Evolutionary conservation across 192 early-diverging fungal species (phyloP).

Genomic region (Coemansia sp.): DNA sequence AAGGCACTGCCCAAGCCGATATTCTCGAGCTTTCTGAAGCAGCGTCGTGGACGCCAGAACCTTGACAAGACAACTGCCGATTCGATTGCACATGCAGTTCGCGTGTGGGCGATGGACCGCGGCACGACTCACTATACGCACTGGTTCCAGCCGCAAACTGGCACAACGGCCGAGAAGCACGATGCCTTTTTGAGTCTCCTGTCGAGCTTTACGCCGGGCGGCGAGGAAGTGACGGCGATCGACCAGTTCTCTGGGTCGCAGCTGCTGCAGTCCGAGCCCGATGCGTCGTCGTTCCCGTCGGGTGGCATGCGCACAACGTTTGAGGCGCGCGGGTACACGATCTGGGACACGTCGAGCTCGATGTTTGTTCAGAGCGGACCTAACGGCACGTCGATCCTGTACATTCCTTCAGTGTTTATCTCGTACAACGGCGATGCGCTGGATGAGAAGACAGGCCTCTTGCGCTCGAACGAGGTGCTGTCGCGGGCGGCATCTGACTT

Average conservation of each 20-base stretch:
- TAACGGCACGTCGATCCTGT: constrained; percentile 88
- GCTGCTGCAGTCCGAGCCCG: constrained; percentile 97
- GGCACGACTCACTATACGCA: constrained; percentile 99
- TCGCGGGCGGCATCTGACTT: constrained; percentile 79
- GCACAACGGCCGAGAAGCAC: constrained; percentile 98
- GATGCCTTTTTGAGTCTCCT: constrained; percentile 95
- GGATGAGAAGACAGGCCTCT: constrained; percentile 97
- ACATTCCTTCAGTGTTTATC: constrained; percentile 98
- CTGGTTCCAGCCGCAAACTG: constrained; percentile 99
- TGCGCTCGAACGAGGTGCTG: constrained; percentile 86
- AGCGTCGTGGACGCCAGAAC: constrained; percentile 83
- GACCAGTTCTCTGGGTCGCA: constrained; percentile 97
- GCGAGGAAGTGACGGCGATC: constrained; percentile 82
- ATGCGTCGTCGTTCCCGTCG: constrained; percentile 98
- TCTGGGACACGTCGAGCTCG: constrained; percentile 96
- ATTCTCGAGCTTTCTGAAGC: constrained; percentile 88
- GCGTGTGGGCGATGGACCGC: constrained; percentile 96
- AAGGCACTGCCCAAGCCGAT: constrained; percentile 92
- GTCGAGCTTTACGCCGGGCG: constrained; percentile 72
- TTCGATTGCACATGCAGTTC: constrained; percentile 97
- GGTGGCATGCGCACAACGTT: constrained; percentile 98
- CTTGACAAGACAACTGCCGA: constrained; percentile 94
- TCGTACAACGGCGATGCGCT: constrained; percentile 99
- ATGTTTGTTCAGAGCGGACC: constrained; percentile 95
- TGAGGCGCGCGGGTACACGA: constrained; percentile 99